These are phyloP conservation scores for Ajuga reptans DNA, from an alignment of 305 asterid species.

Conservation along the genomic window DNA sequence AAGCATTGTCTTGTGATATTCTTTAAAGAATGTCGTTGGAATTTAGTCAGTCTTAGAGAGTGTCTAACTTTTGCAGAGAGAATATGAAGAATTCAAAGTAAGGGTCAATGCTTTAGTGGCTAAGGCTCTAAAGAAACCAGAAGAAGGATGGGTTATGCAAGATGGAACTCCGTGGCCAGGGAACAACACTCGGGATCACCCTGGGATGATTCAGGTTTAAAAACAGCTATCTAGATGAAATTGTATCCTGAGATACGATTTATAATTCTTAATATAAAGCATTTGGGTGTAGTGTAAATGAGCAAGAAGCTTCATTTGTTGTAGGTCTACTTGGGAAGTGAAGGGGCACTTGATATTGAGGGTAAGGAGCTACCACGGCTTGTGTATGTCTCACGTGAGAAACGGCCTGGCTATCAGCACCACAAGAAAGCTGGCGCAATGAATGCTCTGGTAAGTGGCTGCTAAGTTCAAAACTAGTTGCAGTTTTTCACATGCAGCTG, in stretches of 20 bases:
- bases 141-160: slow-evolving; percentile 84
- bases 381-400: slow-evolving; percentile 77
- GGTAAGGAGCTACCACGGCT: slow-evolving; percentile 73
- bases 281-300: slow-evolving; percentile 2
- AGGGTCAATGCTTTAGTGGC: slow-evolving; percentile 62
- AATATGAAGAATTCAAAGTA: slow-evolving; percentile 71
- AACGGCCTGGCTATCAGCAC: slow-evolving; percentile 71
- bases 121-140: slow-evolving; percentile 68
- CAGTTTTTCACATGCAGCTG: not conserved
- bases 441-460: slow-evolving; percentile 59
- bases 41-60: not conserved
- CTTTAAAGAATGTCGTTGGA: not conserved
- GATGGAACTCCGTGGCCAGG: slow-evolving; percentile 92
- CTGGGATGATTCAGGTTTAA: slow-evolving; percentile 81
- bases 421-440: slow-evolving; percentile 86
- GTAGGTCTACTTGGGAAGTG: slow-evolving; percentile 70
- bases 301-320: slow-evolving; percentile 9
- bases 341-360: slow-evolving; percentile 75
- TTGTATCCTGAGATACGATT: no score
- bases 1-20: not conserved
- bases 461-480: not conserved
- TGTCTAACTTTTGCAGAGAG: slow-evolving; percentile 43
- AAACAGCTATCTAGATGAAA: not conserved
- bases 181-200: slow-evolving; percentile 69
- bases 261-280: not conserved